Evolutionary conservation across 2,329 filamentous ascomycete genomes (phyloP).

Genomic region (Diplodia mutila): DNA sequence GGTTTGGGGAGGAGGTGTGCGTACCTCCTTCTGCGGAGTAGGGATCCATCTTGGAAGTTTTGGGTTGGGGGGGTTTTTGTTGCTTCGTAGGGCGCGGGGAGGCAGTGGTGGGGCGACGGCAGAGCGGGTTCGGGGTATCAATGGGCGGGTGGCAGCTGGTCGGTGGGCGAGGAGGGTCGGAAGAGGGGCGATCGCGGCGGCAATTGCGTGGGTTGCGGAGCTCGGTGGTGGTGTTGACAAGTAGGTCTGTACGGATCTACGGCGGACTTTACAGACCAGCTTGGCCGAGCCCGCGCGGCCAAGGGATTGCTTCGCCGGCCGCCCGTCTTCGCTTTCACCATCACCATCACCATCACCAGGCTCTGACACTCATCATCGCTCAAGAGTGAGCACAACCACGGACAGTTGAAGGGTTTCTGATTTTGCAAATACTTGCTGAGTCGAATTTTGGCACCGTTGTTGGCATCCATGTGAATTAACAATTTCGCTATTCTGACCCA

Average conservation of each 20-base stretch:
- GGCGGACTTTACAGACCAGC: constrained; percentile 20
- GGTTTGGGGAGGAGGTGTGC: constrained; percentile 25
- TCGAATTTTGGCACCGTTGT: too few relatives aligned
- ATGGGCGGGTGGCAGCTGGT: background rate
- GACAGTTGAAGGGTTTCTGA: background rate
- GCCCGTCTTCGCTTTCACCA: background rate
- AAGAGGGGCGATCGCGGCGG: background rate
- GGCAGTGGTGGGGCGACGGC: background rate
- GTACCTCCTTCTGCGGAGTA: constrained; percentile 67
- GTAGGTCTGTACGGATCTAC: constrained; percentile 11
- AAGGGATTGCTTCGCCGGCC: background rate
- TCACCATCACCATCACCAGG: background rate
- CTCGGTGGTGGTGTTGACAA: constrained; percentile 16
- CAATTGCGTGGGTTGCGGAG: constrained; percentile 13
- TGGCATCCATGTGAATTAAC: background rate
- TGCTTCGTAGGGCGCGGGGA: background rate
- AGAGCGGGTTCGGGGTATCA: background rate
- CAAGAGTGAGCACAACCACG: background rate
- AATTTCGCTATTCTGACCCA: background rate
- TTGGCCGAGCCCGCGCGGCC: background rate
- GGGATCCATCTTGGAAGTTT: constrained; percentile 58
- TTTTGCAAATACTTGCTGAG: background rate
- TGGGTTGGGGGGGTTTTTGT: background rate
- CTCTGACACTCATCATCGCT: too few relatives aligned
- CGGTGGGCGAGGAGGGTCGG: background rate